Percentiles rank a stretch among this genome's conserved stretches.
These are phyloP conservation scores for Penicillium manginii DNA, from an alignment of 495 filamentous ascomycete species.

Conservation along the genomic window DNA sequence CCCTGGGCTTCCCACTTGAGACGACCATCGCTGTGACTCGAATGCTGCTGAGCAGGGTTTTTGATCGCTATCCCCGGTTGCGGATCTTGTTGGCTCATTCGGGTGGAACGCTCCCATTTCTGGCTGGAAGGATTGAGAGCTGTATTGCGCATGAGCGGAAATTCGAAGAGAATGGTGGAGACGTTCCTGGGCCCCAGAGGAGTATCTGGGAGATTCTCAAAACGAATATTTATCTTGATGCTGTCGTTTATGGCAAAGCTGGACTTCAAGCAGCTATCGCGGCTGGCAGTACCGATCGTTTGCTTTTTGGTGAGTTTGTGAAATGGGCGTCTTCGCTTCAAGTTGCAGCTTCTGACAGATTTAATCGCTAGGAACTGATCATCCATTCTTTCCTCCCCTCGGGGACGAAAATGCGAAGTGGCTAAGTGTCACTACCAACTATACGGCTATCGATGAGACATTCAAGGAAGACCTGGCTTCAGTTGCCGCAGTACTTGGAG, in stretches of 20 bases:
- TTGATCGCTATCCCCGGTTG: slow-evolving; percentile 74
- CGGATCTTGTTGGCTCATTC: slow-evolving; percentile 83
- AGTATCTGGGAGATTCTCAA: slow-evolving; percentile 78
- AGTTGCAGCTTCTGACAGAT: slow-evolving; percentile 1
- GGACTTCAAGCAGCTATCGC: slow-evolving; percentile 73
- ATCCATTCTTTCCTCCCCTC: slow-evolving; percentile 93
- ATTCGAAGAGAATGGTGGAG: slow-evolving; percentile 55
- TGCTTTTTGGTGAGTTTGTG: slow-evolving; percentile 70
- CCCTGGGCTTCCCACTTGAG: slow-evolving; percentile 89
- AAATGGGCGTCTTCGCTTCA: neutral
- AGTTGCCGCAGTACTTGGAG: slow-evolving; percentile 61
- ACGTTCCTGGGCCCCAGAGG: slow-evolving; percentile 53
- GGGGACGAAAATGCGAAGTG: slow-evolving; percentile 65
- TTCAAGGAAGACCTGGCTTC: slow-evolving; percentile 57
- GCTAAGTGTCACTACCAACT: slow-evolving; percentile 83
- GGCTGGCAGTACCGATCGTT: slow-evolving; percentile 57
- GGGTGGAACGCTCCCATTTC: slow-evolving; percentile 85
- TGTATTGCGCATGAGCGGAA: slow-evolving; percentile 83
- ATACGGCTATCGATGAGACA: slow-evolving; percentile 65
- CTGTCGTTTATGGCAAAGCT: slow-evolving; percentile 77
- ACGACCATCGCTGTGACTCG: slow-evolving; percentile 89
- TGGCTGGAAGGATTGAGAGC: slow-evolving; percentile 87
- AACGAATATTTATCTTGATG: slow-evolving; percentile 90
- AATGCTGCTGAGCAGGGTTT: slow-evolving; percentile 85
- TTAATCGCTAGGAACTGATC: slow-evolving; percentile 69